A percentile compares a stretch with the other conserved stretches of the same genome.
Evolutionary conservation across 345 rosid species (phyloP).

Genomic region (Lumnitzera racemosa): DNA sequence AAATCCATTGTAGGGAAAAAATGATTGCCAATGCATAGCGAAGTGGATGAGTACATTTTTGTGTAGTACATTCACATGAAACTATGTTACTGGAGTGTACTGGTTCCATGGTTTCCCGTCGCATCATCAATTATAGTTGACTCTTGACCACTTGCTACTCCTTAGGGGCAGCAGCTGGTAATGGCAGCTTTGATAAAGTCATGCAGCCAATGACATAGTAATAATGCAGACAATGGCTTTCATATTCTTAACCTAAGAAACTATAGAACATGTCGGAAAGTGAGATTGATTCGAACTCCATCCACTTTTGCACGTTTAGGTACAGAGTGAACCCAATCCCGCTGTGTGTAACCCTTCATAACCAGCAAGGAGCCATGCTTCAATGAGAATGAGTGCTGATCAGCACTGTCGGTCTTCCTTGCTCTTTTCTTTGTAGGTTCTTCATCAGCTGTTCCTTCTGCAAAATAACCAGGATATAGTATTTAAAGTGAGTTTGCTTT

Average conservation of each 20-base stretch:
- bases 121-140: too few species aligned
- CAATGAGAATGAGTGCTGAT: conserved; percentile 46
- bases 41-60: too few species aligned
- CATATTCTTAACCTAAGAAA: not conserved
- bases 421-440: conserved; percentile 53
- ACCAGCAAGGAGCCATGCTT: conserved; percentile 88
- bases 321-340: conserved; percentile 91
- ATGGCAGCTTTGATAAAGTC: too few species aligned
- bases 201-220: too few species aligned
- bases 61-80: too few species aligned
- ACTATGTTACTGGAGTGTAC: too few species aligned
- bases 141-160: too few species aligned
- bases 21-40: too few species aligned
- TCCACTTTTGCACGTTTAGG: conserved; percentile 76
- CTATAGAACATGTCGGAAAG: conserved; percentile 54
- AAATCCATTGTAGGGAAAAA: too few species aligned
- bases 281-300: conserved; percentile 69
- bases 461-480: not conserved
- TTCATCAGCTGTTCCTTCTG: conserved; percentile 22
- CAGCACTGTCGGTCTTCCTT: conserved; percentile 28
- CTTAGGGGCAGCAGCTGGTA: too few species aligned
- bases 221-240: too few species aligned
- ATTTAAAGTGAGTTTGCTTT: not conserved
- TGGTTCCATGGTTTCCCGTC: too few species aligned
- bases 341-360: conserved; percentile 83